Evolutionary conservation across 106 monocot genomes (phyloP), one percentile per base, ranked within the genome.

Genomic region (Chionographis japonica): DNA sequence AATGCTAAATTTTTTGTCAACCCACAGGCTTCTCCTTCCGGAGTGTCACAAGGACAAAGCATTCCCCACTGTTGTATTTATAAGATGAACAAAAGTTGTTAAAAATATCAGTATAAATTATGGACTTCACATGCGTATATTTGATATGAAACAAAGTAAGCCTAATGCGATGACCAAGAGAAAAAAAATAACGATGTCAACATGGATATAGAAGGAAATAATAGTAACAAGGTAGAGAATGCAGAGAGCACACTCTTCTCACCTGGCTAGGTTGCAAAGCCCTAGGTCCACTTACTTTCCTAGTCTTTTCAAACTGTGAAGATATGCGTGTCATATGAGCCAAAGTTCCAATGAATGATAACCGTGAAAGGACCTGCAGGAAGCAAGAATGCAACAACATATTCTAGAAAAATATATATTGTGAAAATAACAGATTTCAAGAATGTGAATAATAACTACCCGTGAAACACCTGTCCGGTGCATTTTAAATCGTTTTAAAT

Each of bases 11-110:
- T 98, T 66, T 98, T 98, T 57, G 92, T 98, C 75, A 98, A 83
- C 35, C 98, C 93, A 79, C 98, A 98, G 66, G 67, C 87, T 87
- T 98, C 98, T 58, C 93, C 98, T 87, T 98, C 92, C 54, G 98
- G 98, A 61, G 98, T 98, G 67, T 98, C 92, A 87, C 92, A 98
- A 19, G 92, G 98, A 57, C 93, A 98, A 75, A 98, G 93, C 98
- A 98, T 98, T 19, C 98, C 98, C 98, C 98, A 93, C 98, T 94
- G 66, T 76, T 61, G 18, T 11, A 80, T 38, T 59, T 72, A 65
- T 41, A 56, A 53, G 39, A 58, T 10, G 38, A 67, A n/a, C 50
- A 61, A 6, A 37, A 54, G 61, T 6, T 37, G 20, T 71, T 4
- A 17, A 49, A 54, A 27, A 16, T 35, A 20, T 0, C 27, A 27